These are phyloP conservation scores for Botryotinia calthae DNA, from an alignment of 2,329 filamentous ascomycete species.

Conservation along the genomic window DNA sequence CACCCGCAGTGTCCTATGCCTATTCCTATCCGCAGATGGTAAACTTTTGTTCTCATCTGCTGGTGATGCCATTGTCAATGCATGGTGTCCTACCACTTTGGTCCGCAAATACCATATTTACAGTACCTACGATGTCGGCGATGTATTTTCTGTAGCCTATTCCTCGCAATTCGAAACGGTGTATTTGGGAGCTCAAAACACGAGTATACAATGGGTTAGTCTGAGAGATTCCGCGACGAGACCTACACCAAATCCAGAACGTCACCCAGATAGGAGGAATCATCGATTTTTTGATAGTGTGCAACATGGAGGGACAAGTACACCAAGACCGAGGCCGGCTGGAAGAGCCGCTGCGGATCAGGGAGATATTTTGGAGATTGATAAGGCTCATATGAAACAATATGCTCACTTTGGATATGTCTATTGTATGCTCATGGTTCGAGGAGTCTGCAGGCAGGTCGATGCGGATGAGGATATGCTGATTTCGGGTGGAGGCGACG, in stretches of 20 bases:
- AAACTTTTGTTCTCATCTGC: conserved; percentile 83
- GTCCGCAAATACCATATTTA: conserved; percentile 83
- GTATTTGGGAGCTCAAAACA: conserved; percentile 92
- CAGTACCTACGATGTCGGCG: conserved; percentile 89
- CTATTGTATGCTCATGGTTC: conserved; percentile 89
- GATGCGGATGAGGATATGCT: conserved; percentile 75
- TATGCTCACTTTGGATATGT: conserved; percentile 96
- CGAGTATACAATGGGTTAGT: conserved; percentile 89
- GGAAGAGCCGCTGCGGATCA: conserved; percentile 48
- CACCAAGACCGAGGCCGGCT: conserved; percentile 56
- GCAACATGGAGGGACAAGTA: conserved; percentile 76
- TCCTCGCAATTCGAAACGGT: conserved; percentile 75
- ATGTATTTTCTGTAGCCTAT: conserved; percentile 93
- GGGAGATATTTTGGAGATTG: conserved; percentile 74
- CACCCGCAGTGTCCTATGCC: conserved; percentile 82
- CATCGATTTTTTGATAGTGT: conserved; percentile 95
- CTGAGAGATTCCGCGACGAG: conserved; percentile 61
- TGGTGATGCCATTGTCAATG: conserved; percentile 89
- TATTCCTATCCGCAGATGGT: conserved; percentile 74
- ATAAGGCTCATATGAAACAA: conserved; percentile 73
- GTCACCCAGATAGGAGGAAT: conserved; percentile 72
- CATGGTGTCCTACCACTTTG: conserved; percentile 80
- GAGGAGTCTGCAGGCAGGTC: conserved; percentile 63
- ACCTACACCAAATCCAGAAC: conserved; percentile 60
- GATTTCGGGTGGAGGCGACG: conserved; percentile 89